phyloP scores from a whole-genome alignment of 805 yeast species.

The Yamadazyma sp. region DNA sequence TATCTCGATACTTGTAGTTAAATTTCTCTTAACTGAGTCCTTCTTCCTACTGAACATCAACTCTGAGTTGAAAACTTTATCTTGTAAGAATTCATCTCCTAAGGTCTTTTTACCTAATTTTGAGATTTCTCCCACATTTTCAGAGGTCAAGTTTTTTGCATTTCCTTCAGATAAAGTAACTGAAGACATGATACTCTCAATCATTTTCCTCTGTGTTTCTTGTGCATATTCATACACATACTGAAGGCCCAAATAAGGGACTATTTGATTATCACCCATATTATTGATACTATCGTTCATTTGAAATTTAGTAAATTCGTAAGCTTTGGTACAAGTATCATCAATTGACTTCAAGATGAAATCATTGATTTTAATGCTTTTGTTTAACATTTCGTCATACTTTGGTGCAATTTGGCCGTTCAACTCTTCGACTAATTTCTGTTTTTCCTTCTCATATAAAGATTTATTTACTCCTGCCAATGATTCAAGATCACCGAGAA shows the following conservation, averaged over 20 bases:
- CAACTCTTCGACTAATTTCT: slow-evolving; percentile 37
- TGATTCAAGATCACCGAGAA: slow-evolving; percentile 60
- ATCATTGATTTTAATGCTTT: slow-evolving; percentile 55
- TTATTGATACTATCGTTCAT: slow-evolving; percentile 51
- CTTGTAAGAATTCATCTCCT: slow-evolving; percentile 58
- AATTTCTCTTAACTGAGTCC: slow-evolving; percentile 57
- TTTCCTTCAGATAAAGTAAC: slow-evolving; percentile 63
- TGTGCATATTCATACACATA: slow-evolving; percentile 66
- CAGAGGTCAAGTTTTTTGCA: slow-evolving; percentile 61
- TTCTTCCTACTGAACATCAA: slow-evolving; percentile 79
- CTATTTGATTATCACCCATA: slow-evolving; percentile 50
- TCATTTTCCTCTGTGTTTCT: slow-evolving; percentile 65
- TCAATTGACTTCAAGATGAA: slow-evolving; percentile 65
- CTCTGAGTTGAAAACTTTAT: slow-evolving; percentile 62
- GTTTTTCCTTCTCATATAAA: slow-evolving; percentile 49
- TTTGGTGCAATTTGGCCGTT: slow-evolving; percentile 56
- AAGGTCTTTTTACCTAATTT: slow-evolving; percentile 60
- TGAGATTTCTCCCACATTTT: slow-evolving; percentile 61
- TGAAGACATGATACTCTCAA: slow-evolving; percentile 59
- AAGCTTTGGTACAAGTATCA: slow-evolving; percentile 51
- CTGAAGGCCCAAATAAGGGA: slow-evolving; percentile 61
- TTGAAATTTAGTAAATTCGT: slow-evolving; percentile 54
- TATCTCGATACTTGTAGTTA: slow-evolving; percentile 58
- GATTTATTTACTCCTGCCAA: slow-evolving; percentile 63
- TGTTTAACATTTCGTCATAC: slow-evolving; percentile 50